Percentiles rank a stretch among this genome's conserved stretches.
phyloP scores from a whole-genome alignment of 1,284 basidiomycete species.

The Puccinia novopanici region DNA sequence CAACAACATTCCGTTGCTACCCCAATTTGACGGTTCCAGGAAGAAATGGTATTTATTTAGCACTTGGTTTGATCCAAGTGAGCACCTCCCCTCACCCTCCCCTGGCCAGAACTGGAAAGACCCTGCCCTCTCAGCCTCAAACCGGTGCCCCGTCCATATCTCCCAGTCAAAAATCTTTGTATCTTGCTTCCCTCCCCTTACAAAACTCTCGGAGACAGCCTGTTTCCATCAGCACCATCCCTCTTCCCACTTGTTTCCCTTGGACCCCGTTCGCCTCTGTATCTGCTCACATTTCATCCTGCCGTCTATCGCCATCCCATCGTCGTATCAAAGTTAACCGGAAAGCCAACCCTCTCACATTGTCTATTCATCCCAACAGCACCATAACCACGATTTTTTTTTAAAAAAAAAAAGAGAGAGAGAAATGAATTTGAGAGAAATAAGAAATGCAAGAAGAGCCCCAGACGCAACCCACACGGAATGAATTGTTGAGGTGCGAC shows the following conservation, averaged over 20 bases:
- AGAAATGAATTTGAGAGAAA: not conserved
- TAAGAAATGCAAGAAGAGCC: too few relatives aligned
- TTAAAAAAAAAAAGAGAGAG: too few relatives aligned
- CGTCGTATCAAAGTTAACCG: not conserved
- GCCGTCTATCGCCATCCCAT: not conserved
- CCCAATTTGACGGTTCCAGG: constrained; percentile 22
- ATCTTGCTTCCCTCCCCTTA: constrained; percentile 8
- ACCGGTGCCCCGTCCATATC: not conserved
- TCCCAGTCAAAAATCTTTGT: constrained; percentile 6
- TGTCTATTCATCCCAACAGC: not conserved
- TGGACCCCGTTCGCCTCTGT: not conserved
- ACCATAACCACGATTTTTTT: too few relatives aligned
- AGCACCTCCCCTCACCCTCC: not conserved
- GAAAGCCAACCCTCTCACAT: not conserved
- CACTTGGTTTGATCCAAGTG: not conserved
- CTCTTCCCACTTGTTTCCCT: not conserved
- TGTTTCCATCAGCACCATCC: not conserved
- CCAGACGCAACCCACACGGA: not conserved
- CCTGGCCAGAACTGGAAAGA: constrained; percentile 12
- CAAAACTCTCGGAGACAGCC: constrained; percentile 1
- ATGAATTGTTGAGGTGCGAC: constrained; percentile 3
- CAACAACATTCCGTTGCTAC: not conserved
- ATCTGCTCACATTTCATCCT: not conserved
- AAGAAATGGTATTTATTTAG: not conserved
- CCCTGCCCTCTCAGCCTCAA: constrained; percentile 18